phyloP scores from a whole-genome alignment of 116 monocot genomes.

The Cymodocea nodosa region DNA sequence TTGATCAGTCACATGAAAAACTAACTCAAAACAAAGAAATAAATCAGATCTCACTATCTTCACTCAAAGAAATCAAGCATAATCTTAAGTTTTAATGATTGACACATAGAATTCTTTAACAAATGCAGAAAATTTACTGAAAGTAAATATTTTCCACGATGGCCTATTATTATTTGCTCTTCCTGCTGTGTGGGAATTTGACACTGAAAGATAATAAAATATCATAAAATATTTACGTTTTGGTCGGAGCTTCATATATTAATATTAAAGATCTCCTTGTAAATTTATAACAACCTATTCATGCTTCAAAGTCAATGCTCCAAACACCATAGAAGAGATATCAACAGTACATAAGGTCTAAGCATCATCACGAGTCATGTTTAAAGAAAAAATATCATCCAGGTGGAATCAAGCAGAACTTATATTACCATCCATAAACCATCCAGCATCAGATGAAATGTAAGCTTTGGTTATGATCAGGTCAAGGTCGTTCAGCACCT shows the following conservation, averaged over 20 bases:
- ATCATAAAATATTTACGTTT: no score
- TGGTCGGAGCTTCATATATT: no score
- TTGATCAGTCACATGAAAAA: conserved; percentile 86
- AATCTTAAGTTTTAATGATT: no score
- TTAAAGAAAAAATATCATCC: not conserved
- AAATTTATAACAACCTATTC: no score
- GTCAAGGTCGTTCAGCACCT: conserved; percentile 78
- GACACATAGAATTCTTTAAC: no score
- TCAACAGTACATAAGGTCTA: not conserved
- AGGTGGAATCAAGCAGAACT: not conserved
- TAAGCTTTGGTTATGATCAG: conserved; percentile 80
- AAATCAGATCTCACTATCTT: not conserved
- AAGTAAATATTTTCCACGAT: no score
- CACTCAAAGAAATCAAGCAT: not conserved
- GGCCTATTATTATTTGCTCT: no score
- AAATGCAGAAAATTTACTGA: no score
- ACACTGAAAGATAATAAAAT: no score
- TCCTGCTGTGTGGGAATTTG: no score
- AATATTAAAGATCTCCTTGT: no score
- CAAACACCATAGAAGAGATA: not conserved
- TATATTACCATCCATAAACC: conserved; percentile 89
- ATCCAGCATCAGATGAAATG: conserved; percentile 86
- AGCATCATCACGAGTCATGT: not conserved
- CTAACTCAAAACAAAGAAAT: conserved; percentile 19
- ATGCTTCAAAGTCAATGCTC: no score